A percentile compares a stretch with the other conserved stretches of the same genome.
phyloP scores from a whole-genome alignment of 352 stramenopile species.

The Globisporangium rhizosaccharum region DNA sequence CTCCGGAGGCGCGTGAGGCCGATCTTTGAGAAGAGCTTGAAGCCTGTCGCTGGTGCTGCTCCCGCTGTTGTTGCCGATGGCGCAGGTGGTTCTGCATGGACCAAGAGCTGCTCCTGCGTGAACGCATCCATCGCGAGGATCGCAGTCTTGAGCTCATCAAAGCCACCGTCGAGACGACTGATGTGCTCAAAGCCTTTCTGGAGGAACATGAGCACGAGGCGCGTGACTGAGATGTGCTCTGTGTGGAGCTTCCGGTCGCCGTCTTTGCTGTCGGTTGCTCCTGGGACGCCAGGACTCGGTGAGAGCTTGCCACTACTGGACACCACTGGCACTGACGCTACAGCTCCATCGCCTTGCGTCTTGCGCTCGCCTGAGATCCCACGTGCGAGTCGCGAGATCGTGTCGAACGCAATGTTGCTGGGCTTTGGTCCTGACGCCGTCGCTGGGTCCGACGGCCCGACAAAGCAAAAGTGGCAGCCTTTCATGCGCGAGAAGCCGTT shows the following conservation, averaged over 20 bases:
- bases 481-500: slow-evolving; percentile 84
- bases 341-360: neutral
- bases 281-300: neutral
- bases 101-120: slow-evolving; percentile 67
- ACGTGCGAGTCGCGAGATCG: slow-evolving; percentile 49
- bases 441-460: slow-evolving; percentile 45
- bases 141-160: slow-evolving; percentile 70
- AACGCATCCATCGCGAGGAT: slow-evolving; percentile 63
- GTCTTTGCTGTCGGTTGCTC: slow-evolving; percentile 24
- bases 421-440: slow-evolving; percentile 8
- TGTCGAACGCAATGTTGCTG: slow-evolving; percentile 37
- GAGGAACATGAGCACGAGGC: slow-evolving; percentile 81
- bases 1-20: slow-evolving; percentile 31
- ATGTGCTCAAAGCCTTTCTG: slow-evolving; percentile 86
- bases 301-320: neutral
- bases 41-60: slow-evolving; percentile 19
- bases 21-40: slow-evolving; percentile 51
- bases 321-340: neutral
- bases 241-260: slow-evolving; percentile 21
- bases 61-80: slow-evolving; percentile 10
- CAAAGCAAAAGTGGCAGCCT: slow-evolving; percentile 87
- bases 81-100: slow-evolving; percentile 18
- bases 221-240: slow-evolving; percentile 72
- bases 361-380: slow-evolving; percentile 58
- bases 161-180: slow-evolving; percentile 74